Percentiles rank a stretch among this genome's conserved stretches.
Evolutionary conservation across 148 eudicot genomes (phyloP).

Genomic region (Rheum nobile): DNA sequence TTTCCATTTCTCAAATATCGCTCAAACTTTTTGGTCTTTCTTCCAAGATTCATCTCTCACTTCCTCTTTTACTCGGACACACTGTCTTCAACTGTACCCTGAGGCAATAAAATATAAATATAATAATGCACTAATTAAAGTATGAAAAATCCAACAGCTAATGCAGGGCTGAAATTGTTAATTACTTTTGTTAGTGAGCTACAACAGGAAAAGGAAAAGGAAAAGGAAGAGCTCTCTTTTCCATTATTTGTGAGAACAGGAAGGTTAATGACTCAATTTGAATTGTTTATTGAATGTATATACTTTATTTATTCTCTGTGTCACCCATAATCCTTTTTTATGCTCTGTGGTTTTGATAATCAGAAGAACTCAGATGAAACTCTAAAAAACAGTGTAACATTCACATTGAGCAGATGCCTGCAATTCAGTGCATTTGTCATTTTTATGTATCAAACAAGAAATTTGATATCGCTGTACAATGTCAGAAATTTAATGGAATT

Average conservation of each 20-base stretch:
- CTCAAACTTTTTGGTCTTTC: background rate
- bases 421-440: background rate
- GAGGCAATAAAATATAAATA: background rate
- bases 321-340: background rate
- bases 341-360: background rate
- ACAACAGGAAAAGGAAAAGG: background rate
- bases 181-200: background rate
- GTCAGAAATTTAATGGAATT: too few species aligned
- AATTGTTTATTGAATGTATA: background rate
- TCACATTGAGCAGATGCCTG: background rate
- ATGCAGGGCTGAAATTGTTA: background rate
- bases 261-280: background rate
- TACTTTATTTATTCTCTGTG: background rate
- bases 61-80: conserved; percentile 4
- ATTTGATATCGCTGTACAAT: too few species aligned
- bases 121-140: background rate
- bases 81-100: conserved; percentile 6
- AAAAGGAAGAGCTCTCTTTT: background rate
- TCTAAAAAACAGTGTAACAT: background rate
- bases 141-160: background rate
- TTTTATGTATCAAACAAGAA: background rate
- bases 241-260: background rate
- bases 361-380: background rate
- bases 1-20: background rate
- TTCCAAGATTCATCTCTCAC: conserved; percentile 3